These are phyloP conservation scores for Blastocystis sp. DNA, from an alignment of 352 stramenopile species.

Conservation along the genomic window DNA sequence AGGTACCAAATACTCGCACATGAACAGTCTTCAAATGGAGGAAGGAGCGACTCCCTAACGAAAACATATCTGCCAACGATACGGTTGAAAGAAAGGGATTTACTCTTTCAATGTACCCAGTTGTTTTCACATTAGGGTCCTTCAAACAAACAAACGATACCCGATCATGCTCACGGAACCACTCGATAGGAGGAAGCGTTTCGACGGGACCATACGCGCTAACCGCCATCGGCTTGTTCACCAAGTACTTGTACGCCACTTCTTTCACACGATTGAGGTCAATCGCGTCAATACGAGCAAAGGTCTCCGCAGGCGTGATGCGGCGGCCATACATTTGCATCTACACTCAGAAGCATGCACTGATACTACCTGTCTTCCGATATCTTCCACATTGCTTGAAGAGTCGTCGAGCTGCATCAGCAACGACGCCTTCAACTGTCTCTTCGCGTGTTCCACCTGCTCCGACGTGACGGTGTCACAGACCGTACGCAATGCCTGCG, in stretches of 20 bases:
- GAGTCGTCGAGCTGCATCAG: slow-evolving; percentile 96
- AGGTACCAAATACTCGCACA: neutral
- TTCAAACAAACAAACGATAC: slow-evolving; percentile 14
- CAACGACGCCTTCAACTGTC: slow-evolving; percentile 96
- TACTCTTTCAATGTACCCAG: no score
- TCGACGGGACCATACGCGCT: slow-evolving; percentile 50
- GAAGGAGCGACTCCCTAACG: no score
- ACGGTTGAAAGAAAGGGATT: no score
- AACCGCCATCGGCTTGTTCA: slow-evolving; percentile 48
- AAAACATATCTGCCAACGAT: no score
- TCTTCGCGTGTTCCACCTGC: slow-evolving; percentile 87
- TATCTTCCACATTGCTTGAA: slow-evolving; percentile 94
- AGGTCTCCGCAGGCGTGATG: slow-evolving; percentile 94
- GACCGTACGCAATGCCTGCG: slow-evolving; percentile 63
- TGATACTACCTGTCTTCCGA: slow-evolving; percentile 90
- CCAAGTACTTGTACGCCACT: slow-evolving; percentile 67
- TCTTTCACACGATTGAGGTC: slow-evolving; percentile 80
- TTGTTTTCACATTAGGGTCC: no score
- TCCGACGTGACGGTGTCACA: slow-evolving; percentile 88
- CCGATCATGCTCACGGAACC: slow-evolving; percentile 43
- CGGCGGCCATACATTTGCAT: slow-evolving; percentile 75
- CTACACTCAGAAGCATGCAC: neutral
- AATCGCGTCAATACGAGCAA: slow-evolving; percentile 94
- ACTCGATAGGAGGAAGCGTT: slow-evolving; percentile 26
- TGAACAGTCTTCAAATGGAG: no score